phyloP scores from a whole-genome alignment of 192 early-diverging fungal species.

The Gryganskiella cystojenkinii region DNA sequence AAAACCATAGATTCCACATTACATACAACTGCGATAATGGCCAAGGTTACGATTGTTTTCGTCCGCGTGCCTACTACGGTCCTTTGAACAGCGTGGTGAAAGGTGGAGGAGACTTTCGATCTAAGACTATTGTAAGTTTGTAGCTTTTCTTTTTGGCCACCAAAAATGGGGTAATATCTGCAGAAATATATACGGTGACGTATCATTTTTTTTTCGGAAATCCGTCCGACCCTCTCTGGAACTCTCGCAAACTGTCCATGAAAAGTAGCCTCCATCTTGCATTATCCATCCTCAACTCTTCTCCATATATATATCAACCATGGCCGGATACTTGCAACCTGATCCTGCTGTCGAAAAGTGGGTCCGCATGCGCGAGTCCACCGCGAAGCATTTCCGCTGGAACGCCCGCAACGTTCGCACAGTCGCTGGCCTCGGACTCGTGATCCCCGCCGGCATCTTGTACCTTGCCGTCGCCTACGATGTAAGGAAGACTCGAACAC shows the following conservation, averaged over 20 bases:
- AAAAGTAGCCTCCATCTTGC: neutral
- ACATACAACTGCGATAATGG: too few relatives aligned
- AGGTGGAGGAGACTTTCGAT: too few relatives aligned
- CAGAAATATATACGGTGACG: conserved; percentile 11
- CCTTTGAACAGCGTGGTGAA: too few relatives aligned
- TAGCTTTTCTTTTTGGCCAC: too few relatives aligned
- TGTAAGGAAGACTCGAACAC: conserved; percentile 22
- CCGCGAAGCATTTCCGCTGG: conserved; percentile 46
- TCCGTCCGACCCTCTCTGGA: neutral
- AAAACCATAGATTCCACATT: too few relatives aligned
- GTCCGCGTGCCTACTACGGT: too few relatives aligned
- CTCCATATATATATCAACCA: conserved; percentile 10
- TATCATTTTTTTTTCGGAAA: neutral
- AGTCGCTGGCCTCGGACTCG: conserved; percentile 41
- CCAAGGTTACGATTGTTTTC: too few relatives aligned
- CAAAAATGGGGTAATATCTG: neutral
- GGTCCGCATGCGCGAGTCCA: conserved; percentile 54
- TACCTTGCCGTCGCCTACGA: conserved; percentile 32
- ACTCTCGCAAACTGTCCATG: neutral
- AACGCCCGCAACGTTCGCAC: conserved; percentile 32
- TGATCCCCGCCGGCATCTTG: conserved; percentile 39
- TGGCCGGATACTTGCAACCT: conserved; percentile 49
- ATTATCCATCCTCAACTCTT: neutral
- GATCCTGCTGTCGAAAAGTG: conserved; percentile 54
- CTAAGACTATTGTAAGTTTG: too few relatives aligned